Percentiles rank a stretch among this genome's conserved stretches.
Conservation (phyloP, 371 early-diverging fungal genomes). For the Zychaea mexicana region DNA sequence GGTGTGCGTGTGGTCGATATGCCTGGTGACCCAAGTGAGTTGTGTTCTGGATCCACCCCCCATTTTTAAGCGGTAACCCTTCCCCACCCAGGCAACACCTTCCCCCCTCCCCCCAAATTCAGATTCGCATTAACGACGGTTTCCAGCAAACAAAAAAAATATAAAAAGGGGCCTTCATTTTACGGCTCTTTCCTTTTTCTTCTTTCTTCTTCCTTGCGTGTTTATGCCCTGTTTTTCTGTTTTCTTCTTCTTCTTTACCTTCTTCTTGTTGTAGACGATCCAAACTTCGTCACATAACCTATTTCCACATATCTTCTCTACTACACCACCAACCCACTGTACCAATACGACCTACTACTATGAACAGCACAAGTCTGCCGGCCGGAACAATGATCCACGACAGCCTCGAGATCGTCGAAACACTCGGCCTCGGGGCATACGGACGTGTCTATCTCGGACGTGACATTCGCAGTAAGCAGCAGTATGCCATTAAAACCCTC, state of each 20-base stretch:
- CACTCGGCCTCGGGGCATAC: conserved; percentile 74
- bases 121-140: too few species aligned
- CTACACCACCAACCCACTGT: background rate
- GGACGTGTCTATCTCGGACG: conserved; percentile 70
- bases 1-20: too few species aligned
- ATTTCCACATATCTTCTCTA: background rate
- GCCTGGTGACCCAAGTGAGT: too few species aligned
- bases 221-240: background rate
- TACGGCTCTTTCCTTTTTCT: background rate
- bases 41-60: background rate
- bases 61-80: background rate
- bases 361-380: conserved; percentile 15
- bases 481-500: conserved; percentile 71
- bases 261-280: background rate
- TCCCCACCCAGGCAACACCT: background rate
- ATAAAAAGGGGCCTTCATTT: conserved; percentile 7
- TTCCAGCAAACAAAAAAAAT: background rate
- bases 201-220: conserved; percentile 1
- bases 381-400: conserved; percentile 39
- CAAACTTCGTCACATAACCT: background rate
- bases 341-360: background rate
- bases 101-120: too few species aligned
- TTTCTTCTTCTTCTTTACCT: background rate
- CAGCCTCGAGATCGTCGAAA: conserved; percentile 32
- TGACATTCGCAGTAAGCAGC: conserved; percentile 36